phyloP scores from a whole-genome alignment of 2,329 filamentous ascomycete species.

The Fusarium succisae region DNA sequence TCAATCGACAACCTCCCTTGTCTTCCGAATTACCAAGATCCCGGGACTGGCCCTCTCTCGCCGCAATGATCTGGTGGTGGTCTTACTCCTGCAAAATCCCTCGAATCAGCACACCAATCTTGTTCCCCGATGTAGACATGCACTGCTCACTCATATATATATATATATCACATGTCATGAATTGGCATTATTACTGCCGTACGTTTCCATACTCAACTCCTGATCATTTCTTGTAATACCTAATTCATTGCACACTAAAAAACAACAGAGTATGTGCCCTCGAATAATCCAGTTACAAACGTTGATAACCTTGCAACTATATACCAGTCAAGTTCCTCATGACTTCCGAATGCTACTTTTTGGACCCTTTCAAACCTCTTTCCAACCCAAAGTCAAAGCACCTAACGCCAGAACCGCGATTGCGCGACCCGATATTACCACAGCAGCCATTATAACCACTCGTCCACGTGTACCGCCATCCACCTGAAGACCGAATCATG shows the following conservation, averaged over 20 bases:
- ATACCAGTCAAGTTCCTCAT: neutral
- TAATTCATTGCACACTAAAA: neutral
- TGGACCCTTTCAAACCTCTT: neutral
- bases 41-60: neutral
- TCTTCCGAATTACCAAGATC: neutral
- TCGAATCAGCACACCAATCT: neutral
- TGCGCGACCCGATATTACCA: conserved; percentile 3
- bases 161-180: neutral
- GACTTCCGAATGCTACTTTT: conserved; percentile 5
- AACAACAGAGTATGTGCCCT: neutral
- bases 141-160: neutral
- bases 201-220: neutral
- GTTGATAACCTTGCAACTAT: neutral
- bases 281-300: neutral
- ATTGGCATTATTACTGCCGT: neutral
- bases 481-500: neutral
- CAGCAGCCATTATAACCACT: conserved; percentile 18
- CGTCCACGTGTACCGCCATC: neutral
- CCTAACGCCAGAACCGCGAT: conserved; percentile 25
- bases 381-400: neutral
- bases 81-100: conserved; percentile 1
- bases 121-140: neutral
- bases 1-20: neutral
- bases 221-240: neutral
- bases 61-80: conserved; percentile 17